phyloP scores from a whole-genome alignment of 2,329 filamentous ascomycete species.

The Sarocladiaceae sp. region DNA sequence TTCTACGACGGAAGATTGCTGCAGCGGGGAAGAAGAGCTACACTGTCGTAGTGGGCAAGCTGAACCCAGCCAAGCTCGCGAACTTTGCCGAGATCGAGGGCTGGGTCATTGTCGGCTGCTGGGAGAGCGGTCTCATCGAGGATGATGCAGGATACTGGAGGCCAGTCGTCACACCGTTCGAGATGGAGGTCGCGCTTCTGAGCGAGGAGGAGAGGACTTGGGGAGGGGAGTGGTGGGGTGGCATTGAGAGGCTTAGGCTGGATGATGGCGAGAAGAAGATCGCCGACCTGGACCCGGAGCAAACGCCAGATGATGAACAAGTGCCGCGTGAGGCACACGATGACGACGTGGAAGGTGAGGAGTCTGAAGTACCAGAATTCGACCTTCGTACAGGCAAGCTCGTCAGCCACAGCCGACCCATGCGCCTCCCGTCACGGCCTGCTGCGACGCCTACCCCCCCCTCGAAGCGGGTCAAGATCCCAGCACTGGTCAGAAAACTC shows the following conservation, averaged over 20 bases:
- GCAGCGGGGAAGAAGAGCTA: conserved; percentile 90
- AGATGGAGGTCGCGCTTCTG: conserved; percentile 74
- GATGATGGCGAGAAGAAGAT: conserved; percentile 19
- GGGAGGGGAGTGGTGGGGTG: conserved; percentile 85
- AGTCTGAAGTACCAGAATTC: conserved; percentile 83
- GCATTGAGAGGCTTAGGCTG: conserved; percentile 68
- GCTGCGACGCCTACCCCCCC: conserved; percentile 17
- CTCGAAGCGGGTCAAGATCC: conserved; percentile 14
- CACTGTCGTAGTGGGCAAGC: conserved; percentile 91
- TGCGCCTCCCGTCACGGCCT: conserved; percentile 44
- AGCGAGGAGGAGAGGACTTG: conserved; percentile 74
- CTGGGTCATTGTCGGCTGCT: conserved; percentile 97
- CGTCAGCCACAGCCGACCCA: conserved; percentile 72
- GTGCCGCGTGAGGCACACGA: conserved; percentile 5
- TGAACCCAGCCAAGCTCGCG: conserved; percentile 92
- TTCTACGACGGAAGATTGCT: conserved; percentile 68
- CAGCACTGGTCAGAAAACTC: conserved; percentile 11
- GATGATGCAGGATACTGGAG: conserved; percentile 78
- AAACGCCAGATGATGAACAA: neutral
- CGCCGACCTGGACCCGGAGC: conserved; percentile 8
- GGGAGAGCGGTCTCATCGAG: conserved; percentile 92
- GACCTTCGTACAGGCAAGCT: conserved; percentile 86
- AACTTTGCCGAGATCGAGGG: conserved; percentile 95
- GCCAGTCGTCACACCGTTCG: conserved; percentile 92
- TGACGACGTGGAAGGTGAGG: conserved; percentile 51